Conservation (phyloP, 1,284 basidiomycete species). For the Heliocybe sulcata region DNA sequence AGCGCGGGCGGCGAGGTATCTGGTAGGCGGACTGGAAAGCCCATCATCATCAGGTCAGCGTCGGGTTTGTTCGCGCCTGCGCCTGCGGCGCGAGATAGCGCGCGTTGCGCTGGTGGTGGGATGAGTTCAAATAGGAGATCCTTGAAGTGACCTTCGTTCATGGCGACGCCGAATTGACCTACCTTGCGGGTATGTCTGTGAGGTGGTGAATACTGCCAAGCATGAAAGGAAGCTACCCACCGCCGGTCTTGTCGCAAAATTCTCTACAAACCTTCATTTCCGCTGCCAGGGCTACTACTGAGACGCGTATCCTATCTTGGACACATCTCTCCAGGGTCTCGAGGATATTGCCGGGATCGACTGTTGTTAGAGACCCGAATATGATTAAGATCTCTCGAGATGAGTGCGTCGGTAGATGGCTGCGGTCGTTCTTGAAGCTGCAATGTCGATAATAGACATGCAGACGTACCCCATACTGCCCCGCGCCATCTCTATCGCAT, state of each 20-base stretch:
- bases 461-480: conserved; percentile 75
- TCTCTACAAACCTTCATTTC: conserved; percentile 98
- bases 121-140: conserved; percentile 96
- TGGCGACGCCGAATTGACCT: conserved; percentile 91
- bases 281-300: conserved; percentile 87
- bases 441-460: not conserved
- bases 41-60: conserved; percentile 97
- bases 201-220: not conserved
- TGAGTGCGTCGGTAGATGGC: conserved; percentile 92
- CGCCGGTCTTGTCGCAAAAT: conserved; percentile 83
- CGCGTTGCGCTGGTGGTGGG: conserved; percentile 84
- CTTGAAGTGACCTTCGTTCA: conserved; percentile 96
- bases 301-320: conserved; percentile 81
- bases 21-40: conserved; percentile 90
- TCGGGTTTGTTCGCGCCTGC: conserved; percentile 48
- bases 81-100: conserved; percentile 42
- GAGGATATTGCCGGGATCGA: conserved; percentile 95
- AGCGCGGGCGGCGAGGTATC: conserved; percentile 76
- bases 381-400: conserved; percentile 92
- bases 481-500: conserved; percentile 92
- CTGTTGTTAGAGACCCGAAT: conserved; percentile 93
- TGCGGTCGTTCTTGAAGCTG: conserved; percentile 23
- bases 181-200: conserved; percentile 8
- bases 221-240: conserved; percentile 33
- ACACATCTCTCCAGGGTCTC: conserved; percentile 83